Conservation (phyloP, 345 rosid species). For the Triadica sebifera region DNA sequence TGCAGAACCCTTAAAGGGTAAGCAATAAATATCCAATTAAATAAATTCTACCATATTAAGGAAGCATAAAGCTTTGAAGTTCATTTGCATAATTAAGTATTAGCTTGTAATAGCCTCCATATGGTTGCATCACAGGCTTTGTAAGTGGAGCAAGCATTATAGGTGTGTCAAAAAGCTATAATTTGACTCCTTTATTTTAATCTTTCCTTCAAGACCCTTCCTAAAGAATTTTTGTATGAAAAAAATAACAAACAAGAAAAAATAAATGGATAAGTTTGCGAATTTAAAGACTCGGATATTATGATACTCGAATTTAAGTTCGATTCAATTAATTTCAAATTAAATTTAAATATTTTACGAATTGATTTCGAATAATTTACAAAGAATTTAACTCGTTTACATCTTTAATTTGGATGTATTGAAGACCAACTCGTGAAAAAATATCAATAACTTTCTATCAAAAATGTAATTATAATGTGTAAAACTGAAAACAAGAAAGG, state of each 20-base stretch:
- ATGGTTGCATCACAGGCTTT: background rate
- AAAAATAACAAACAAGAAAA: too few relatives aligned
- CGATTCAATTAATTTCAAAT: too few relatives aligned
- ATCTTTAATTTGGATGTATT: too few relatives aligned
- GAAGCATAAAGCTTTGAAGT: background rate
- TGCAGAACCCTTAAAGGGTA: background rate
- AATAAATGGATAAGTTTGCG: too few relatives aligned
- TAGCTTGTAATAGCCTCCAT: background rate
- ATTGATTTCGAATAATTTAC: too few relatives aligned
- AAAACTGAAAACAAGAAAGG: background rate
- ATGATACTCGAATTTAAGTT: too few relatives aligned
- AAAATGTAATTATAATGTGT: background rate
- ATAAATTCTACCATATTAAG: background rate
- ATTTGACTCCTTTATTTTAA: background rate
- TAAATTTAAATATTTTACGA: too few relatives aligned
- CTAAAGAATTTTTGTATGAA: background rate
- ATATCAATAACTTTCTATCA: slow-evolving; percentile 5
- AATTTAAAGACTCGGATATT: too few relatives aligned
- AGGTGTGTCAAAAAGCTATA: background rate
- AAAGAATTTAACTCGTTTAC: too few relatives aligned
- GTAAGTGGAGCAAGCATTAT: background rate
- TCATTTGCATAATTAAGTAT: background rate
- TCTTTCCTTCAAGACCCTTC: background rate
- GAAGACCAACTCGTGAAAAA: background rate
- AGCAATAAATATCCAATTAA: background rate